Percentiles rank a stretch among this genome's conserved stretches.
phyloP scores from a whole-genome alignment of 768 basidiomycete genomes.

The Candolleomyces eurysporus region DNA sequence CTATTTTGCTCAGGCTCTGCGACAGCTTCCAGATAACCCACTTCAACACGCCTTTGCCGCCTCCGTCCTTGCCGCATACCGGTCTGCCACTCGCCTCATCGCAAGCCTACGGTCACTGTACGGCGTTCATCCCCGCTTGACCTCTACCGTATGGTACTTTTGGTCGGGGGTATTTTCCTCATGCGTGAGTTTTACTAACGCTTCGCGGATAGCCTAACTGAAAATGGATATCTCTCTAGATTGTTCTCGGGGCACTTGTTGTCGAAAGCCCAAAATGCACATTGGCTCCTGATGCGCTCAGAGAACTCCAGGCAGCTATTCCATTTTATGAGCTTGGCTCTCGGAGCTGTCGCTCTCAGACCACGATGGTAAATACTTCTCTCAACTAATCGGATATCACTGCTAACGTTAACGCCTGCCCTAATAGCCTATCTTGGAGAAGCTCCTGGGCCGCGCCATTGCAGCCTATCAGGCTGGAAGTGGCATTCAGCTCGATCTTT shows the following conservation, averaged over 20 bases:
- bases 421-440: slow-evolving; percentile 34
- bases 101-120: slow-evolving; percentile 37
- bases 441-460: slow-evolving; percentile 34
- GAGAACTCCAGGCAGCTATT: slow-evolving; percentile 35
- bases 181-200: slow-evolving; percentile 34
- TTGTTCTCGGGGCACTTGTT: slow-evolving; percentile 45
- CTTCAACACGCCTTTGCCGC: slow-evolving; percentile 42
- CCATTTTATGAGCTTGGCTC: slow-evolving; percentile 45
- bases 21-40: slow-evolving; percentile 39
- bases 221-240: slow-evolving; percentile 30
- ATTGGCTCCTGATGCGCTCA: slow-evolving; percentile 37
- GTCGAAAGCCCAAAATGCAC: slow-evolving; percentile 44
- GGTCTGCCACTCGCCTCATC: slow-evolving; percentile 43
- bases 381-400: not conserved
- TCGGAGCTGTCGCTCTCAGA: slow-evolving; percentile 31
- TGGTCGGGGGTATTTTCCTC: slow-evolving; percentile 51
- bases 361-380: slow-evolving; percentile 29
- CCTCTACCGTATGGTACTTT: slow-evolving; percentile 44
- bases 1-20: slow-evolving; percentile 48
- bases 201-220: not conserved
- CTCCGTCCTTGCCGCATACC: slow-evolving; percentile 44
- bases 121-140: slow-evolving; percentile 29
- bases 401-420: not conserved
- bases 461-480: slow-evolving; percentile 26
- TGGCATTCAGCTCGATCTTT: slow-evolving; percentile 9